Percentiles rank a stretch among this genome's conserved stretches.
These are phyloP conservation scores for Kwoniella shivajii DNA, from an alignment of 1,284 basidiomycete genomes.

Conservation along the genomic window DNA sequence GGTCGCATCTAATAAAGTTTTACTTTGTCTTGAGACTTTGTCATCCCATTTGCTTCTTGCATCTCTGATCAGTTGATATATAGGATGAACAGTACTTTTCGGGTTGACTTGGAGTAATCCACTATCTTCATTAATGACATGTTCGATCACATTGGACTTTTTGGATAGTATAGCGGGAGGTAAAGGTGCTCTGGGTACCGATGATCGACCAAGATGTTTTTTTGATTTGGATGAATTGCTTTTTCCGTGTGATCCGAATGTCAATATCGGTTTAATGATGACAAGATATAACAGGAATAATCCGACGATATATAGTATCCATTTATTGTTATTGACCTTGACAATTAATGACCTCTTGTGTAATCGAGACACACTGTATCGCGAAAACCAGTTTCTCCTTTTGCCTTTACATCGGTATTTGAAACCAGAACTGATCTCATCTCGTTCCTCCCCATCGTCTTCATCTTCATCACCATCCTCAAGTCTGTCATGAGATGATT, in stretches of 20 bases:
- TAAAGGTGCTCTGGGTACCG: neutral
- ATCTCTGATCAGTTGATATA: conserved; percentile 59
- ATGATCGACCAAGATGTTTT: neutral
- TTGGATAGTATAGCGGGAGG: conserved; percentile 4
- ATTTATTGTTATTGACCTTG: neutral
- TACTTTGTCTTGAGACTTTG: conserved; percentile 58
- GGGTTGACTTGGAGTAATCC: conserved; percentile 34
- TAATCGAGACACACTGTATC: no score
- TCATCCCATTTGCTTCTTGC: conserved; percentile 59
- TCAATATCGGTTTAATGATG: neutral
- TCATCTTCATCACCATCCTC: conserved; percentile 4
- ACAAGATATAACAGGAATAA: neutral
- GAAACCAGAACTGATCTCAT: neutral
- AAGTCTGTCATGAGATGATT: neutral
- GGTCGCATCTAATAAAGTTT: conserved; percentile 60
- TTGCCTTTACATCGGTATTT: neutral
- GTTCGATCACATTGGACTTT: neutral
- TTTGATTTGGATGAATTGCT: neutral
- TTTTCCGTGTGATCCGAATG: neutral
- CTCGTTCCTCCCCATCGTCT: neutral
- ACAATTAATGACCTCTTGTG: neutral
- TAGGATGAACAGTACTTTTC: conserved; percentile 55
- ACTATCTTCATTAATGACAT: conserved; percentile 11
- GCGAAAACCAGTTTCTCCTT: neutral
- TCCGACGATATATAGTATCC: neutral